Evolutionary conservation across 2,329 filamentous ascomycete genomes (phyloP).

Genomic region (Ambrosiella beaveri): DNA sequence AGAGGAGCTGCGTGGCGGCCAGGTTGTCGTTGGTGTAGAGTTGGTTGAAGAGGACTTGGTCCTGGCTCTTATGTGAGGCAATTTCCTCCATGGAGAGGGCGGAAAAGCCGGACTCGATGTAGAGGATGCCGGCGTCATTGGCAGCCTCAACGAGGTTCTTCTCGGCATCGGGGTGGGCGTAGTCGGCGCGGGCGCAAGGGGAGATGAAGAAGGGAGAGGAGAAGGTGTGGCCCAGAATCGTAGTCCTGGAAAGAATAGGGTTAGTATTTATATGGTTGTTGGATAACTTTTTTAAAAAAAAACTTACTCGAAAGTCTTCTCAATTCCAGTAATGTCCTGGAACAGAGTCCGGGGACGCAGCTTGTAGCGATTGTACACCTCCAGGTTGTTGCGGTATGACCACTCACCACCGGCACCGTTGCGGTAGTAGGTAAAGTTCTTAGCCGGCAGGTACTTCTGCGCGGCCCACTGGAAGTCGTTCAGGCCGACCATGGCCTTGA

Average conservation of each 20-base stretch:
- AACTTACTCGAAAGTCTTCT: slow-evolving; percentile 20
- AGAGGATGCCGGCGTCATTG: slow-evolving; percentile 28
- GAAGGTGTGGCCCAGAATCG: slow-evolving; percentile 30
- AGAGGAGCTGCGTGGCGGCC: slow-evolving; percentile 19
- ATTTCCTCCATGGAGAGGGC: slow-evolving; percentile 22
- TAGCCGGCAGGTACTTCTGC: slow-evolving; percentile 24
- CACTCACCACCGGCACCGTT: slow-evolving; percentile 32
- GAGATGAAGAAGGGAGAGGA: slow-evolving; percentile 32
- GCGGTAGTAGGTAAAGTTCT: slow-evolving; percentile 31
- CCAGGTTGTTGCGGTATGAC: slow-evolving; percentile 34
- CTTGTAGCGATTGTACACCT: slow-evolving; percentile 28
- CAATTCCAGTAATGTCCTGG: slow-evolving; percentile 22
- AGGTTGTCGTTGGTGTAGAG: slow-evolving; percentile 21
- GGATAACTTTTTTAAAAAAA: slow-evolving; percentile 10
- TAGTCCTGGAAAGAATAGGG: slow-evolving; percentile 19
- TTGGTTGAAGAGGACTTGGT: slow-evolving; percentile 16
- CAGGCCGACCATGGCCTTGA: slow-evolving; percentile 24
- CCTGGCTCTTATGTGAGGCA: slow-evolving; percentile 16
- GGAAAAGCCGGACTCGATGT: slow-evolving; percentile 23
- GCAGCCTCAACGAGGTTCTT: slow-evolving; percentile 30
- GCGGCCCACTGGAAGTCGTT: slow-evolving; percentile 34
- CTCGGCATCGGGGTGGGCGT: slow-evolving; percentile 27
- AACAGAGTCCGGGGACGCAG: slow-evolving; percentile 25
- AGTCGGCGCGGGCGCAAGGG: slow-evolving; percentile 27
- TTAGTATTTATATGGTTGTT: slow-evolving; percentile 9